Conservation (phyloP, 2,329 filamentous ascomycete species). For the Pezizomycotina sp. region DNA sequence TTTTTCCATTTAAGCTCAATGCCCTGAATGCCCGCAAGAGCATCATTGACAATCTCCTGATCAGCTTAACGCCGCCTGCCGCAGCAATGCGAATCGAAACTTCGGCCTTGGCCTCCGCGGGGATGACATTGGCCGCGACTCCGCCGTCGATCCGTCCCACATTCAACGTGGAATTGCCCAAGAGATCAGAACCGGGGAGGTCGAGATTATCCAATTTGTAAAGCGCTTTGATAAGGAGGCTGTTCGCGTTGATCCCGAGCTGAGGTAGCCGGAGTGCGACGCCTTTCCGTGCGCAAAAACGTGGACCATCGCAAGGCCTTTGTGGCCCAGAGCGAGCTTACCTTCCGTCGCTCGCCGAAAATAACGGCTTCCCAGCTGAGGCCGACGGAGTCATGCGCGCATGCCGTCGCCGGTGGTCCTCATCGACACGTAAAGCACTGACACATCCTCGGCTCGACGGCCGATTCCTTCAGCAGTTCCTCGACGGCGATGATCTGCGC, state of each 20-base stretch:
- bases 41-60: slow-evolving; percentile 31
- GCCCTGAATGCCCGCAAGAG: slow-evolving; percentile 37
- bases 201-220: slow-evolving; percentile 48
- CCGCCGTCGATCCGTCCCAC: slow-evolving; percentile 64
- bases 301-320: slow-evolving; percentile 57
- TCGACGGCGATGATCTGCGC: slow-evolving; percentile 55
- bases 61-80: slow-evolving; percentile 42
- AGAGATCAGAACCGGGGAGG: slow-evolving; percentile 58
- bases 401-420: slow-evolving; percentile 72
- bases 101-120: slow-evolving; percentile 50
- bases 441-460: slow-evolving; percentile 34
- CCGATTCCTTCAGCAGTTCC: slow-evolving; percentile 33
- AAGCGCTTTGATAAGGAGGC: slow-evolving; percentile 60
- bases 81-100: slow-evolving; percentile 62
- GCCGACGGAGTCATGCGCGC: slow-evolving; percentile 34
- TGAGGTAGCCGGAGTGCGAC: slow-evolving; percentile 83
- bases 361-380: slow-evolving; percentile 51
- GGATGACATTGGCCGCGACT: slow-evolving; percentile 76
- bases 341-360: slow-evolving; percentile 85
- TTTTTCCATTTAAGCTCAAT: slow-evolving; percentile 39
- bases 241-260: slow-evolving; percentile 73
- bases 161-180: slow-evolving; percentile 80
- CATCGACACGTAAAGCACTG: slow-evolving; percentile 57
- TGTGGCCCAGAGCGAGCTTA: slow-evolving; percentile 78
- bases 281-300: slow-evolving; percentile 56